phyloP scores from a whole-genome alignment of 2,329 filamentous ascomycete species.

The Ascochyta koolunga region DNA sequence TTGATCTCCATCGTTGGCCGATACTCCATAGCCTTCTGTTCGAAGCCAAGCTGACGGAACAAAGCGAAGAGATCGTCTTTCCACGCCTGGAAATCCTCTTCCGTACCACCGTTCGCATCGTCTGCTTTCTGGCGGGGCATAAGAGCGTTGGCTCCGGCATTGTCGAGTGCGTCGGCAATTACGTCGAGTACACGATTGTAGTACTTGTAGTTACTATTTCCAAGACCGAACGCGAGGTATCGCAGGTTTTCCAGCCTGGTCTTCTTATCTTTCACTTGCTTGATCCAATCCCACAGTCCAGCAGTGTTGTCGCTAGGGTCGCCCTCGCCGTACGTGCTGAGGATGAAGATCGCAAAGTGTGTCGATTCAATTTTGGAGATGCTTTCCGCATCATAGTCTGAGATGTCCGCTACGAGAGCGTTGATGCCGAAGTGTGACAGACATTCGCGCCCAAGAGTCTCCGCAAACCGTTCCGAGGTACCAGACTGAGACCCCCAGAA shows the following conservation, averaged over 20 bases:
- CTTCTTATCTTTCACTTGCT: slow-evolving; percentile 29
- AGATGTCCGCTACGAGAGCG: slow-evolving; percentile 52
- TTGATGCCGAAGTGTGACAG: slow-evolving; percentile 50
- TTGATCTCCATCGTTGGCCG: slow-evolving; percentile 39
- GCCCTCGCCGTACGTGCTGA: slow-evolving; percentile 49
- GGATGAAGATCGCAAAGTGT: slow-evolving; percentile 44
- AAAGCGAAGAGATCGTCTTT: slow-evolving; percentile 46
- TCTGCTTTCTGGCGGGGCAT: slow-evolving; percentile 48
- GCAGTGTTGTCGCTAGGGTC: slow-evolving; percentile 49
- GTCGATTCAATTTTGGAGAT: slow-evolving; percentile 38
- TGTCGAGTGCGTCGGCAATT: slow-evolving; percentile 40
- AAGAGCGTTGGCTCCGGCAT: slow-evolving; percentile 41
- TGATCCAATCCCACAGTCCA: slow-evolving; percentile 45
- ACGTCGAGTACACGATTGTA: slow-evolving; percentile 53
- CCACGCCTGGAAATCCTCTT: slow-evolving; percentile 53
- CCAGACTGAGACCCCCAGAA: slow-evolving; percentile 60
- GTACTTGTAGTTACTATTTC: slow-evolving; percentile 57
- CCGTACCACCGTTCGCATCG: slow-evolving; percentile 51
- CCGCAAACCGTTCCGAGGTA: slow-evolving; percentile 54
- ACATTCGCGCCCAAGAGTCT: slow-evolving; percentile 50
- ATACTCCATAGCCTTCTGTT: slow-evolving; percentile 44
- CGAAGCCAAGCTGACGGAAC: slow-evolving; percentile 41
- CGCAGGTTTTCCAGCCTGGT: slow-evolving; percentile 36
- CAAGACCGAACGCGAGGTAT: slow-evolving; percentile 53
- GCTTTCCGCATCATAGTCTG: slow-evolving; percentile 55